These are phyloP conservation scores for Davidsoniella eucalypti DNA, from an alignment of 2,329 filamentous ascomycete species.

Conservation along the genomic window DNA sequence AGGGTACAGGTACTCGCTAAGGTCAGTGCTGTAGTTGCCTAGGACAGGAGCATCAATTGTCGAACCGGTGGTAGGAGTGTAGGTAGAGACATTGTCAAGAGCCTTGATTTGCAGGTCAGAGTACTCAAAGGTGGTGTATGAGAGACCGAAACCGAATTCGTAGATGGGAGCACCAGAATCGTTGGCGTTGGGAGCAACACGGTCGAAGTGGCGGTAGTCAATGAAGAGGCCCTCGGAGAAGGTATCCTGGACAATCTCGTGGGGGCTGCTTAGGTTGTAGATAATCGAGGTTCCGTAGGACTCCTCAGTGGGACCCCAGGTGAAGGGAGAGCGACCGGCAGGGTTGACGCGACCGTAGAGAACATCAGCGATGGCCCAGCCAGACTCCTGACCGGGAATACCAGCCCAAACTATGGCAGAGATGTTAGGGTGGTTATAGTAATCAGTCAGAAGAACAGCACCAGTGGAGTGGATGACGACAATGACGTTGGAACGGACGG, in stretches of 20 bases:
- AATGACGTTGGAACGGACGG: constrained; percentile 71
- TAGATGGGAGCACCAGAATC: constrained; percentile 48
- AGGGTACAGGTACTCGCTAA: constrained; percentile 54
- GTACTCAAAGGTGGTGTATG: constrained; percentile 65
- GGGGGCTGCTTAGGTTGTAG: constrained; percentile 52
- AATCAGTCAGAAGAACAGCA: constrained; percentile 60
- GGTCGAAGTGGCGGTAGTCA: constrained; percentile 53
- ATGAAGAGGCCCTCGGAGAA: constrained; percentile 69
- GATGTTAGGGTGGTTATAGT: constrained; percentile 59
- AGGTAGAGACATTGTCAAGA: constrained; percentile 28
- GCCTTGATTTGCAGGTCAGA: constrained; percentile 45
- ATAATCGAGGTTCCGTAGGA: constrained; percentile 55
- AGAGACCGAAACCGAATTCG: constrained; percentile 68
- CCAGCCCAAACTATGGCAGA: constrained; percentile 74
- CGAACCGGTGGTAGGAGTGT: constrained; percentile 42
- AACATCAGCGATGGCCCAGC: constrained; percentile 64
- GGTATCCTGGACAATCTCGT: constrained; percentile 49
- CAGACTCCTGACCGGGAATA: constrained; percentile 68
- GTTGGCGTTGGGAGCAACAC: constrained; percentile 24
- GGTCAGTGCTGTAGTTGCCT: constrained; percentile 45
- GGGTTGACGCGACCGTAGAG: constrained; percentile 70
- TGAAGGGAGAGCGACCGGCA: constrained; percentile 62
- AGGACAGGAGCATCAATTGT: constrained; percentile 48
- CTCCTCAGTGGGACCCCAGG: constrained; percentile 50
- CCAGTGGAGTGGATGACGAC: constrained; percentile 80